Conservation (phyloP, 2,329 filamentous ascomycete species). For the Hawksworthiomyces lignivorus region DNA sequence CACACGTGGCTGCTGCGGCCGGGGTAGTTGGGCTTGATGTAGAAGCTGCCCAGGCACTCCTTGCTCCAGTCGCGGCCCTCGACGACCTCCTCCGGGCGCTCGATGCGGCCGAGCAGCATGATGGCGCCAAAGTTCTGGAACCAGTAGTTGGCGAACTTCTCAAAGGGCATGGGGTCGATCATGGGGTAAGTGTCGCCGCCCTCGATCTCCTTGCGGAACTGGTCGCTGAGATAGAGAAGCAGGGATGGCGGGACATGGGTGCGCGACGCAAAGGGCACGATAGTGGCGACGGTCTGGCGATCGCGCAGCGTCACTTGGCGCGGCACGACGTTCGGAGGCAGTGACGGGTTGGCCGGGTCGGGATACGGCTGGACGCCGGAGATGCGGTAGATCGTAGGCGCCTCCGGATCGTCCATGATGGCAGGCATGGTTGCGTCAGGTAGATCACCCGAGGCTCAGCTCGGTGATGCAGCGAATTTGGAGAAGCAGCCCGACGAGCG, state of each 20-base stretch:
- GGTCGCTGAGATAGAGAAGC: conserved; percentile 69
- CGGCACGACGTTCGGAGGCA: conserved; percentile 62
- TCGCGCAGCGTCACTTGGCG: conserved; percentile 77
- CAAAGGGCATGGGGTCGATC: conserved; percentile 66
- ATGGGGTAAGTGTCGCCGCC: conserved; percentile 90
- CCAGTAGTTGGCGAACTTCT: conserved; percentile 77
- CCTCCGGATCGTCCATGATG: conserved; percentile 68
- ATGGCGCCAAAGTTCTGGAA: conserved; percentile 84
- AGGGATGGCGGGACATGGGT: conserved; percentile 69
- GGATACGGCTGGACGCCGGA: conserved; percentile 61
- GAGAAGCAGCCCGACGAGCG: no score
- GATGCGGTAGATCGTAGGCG: conserved; percentile 61
- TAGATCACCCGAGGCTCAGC: no score
- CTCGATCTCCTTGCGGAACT: conserved; percentile 85
- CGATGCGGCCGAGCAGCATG: conserved; percentile 74
- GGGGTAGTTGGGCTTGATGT: conserved; percentile 90
- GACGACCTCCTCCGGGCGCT: conserved; percentile 48
- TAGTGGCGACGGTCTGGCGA: conserved; percentile 72
- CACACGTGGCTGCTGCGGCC: conserved; percentile 86
- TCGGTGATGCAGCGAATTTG: no score
- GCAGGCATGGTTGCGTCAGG: conserved; percentile 52
- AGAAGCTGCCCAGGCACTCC: conserved; percentile 81
- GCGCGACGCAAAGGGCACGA: conserved; percentile 74
- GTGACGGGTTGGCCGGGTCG: conserved; percentile 49
- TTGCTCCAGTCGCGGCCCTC: conserved; percentile 67